Percentiles rank a stretch among this genome's conserved stretches.
Evolutionary conservation across 2,329 filamentous ascomycete species (phyloP).

Genomic region (Botrytis porri): DNA sequence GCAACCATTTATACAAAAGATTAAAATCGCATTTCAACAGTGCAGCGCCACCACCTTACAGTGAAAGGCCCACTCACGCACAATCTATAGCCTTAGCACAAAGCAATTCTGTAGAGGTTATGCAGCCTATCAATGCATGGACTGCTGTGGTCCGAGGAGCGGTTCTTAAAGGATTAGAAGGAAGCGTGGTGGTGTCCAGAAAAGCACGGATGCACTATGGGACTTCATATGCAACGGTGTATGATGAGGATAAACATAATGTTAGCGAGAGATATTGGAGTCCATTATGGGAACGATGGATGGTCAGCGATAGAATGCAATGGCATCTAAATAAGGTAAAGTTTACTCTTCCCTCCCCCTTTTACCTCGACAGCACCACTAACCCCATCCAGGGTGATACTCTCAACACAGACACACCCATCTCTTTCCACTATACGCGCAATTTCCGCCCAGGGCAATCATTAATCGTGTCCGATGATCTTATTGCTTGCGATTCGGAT

Average conservation of each 20-base stretch:
- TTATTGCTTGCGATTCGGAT: constrained; percentile 73
- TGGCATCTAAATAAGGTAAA: constrained; percentile 75
- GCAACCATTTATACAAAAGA: constrained; percentile 69
- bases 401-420: constrained; percentile 68
- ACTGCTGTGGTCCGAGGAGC: constrained; percentile 77
- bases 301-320: constrained; percentile 80
- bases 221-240: constrained; percentile 77
- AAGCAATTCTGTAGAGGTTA: constrained; percentile 66
- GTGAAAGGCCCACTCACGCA: constrained; percentile 66
- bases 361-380: background rate
- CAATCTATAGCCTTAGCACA: constrained; percentile 47
- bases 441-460: constrained; percentile 78
- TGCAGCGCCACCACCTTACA: constrained; percentile 54
- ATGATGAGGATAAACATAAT: constrained; percentile 71
- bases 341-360: background rate
- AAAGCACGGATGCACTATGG: constrained; percentile 72
- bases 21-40: constrained; percentile 66
- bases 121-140: constrained; percentile 81
- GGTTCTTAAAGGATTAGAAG: constrained; percentile 70
- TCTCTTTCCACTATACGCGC: constrained; percentile 81
- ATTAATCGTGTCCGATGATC: constrained; percentile 72
- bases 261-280: constrained; percentile 76
- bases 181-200: constrained; percentile 73
- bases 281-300: constrained; percentile 77
- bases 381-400: constrained; percentile 58